These are phyloP conservation scores for Oryza meridionalis DNA, from an alignment of 176 grass and related monocot species.

Conservation along the genomic window DNA sequence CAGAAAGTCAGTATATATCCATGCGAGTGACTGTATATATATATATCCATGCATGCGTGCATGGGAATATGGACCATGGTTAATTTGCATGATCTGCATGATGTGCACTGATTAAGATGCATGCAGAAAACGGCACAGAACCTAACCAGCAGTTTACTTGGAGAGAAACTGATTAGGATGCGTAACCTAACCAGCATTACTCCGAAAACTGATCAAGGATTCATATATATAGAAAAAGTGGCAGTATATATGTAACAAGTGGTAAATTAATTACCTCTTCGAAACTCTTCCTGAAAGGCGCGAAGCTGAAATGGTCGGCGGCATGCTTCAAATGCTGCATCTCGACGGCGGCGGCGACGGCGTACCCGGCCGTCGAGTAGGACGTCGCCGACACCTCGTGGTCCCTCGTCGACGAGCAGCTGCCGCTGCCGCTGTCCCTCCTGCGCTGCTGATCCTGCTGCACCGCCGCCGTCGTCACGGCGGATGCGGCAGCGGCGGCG, in stretches of 20 bases:
- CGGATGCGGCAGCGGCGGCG: conserved; percentile 4
- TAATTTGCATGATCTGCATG: conserved; percentile 39
- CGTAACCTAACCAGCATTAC: not conserved
- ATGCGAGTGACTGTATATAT: not conserved
- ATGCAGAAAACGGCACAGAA: not conserved
- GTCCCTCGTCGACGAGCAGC: conserved; percentile 91
- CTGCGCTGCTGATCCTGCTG: conserved; percentile 50
- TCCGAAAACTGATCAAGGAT: not conserved
- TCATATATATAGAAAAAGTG: not conserved
- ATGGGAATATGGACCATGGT: conserved; percentile 37
- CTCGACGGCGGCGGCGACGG: conserved; percentile 52
- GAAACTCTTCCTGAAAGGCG: conserved; percentile 80
- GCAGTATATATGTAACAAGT: not conserved
- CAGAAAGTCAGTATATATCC: not conserved
- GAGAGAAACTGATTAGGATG: conserved; percentile 20
- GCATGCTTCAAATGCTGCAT: conserved; percentile 73
- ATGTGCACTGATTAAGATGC: conserved; percentile 36
- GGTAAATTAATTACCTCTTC: conserved; percentile 67
- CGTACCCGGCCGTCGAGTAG: conserved; percentile 43
- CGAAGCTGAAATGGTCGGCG: conserved; percentile 84
- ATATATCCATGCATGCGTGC: conserved; percentile 11
- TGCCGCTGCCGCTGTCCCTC: conserved; percentile 85
- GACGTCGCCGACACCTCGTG: conserved; percentile 55
- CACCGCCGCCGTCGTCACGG: conserved; percentile 18
- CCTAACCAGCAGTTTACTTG: not conserved